These are phyloP conservation scores for Brassica cretica DNA, from an alignment of 345 rosid genomes.

Conservation along the genomic window DNA sequence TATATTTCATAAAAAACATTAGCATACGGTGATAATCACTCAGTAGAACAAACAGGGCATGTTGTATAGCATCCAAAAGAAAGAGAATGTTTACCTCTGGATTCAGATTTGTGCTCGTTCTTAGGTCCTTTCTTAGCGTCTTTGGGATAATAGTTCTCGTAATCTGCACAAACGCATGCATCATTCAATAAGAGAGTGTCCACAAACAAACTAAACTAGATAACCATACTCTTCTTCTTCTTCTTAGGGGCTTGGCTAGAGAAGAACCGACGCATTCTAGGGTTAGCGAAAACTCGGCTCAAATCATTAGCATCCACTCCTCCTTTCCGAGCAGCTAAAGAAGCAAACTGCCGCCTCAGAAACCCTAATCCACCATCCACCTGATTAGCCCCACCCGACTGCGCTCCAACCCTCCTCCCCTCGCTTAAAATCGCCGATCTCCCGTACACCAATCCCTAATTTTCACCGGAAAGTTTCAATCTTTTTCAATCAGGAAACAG, in stretches of 20 bases:
- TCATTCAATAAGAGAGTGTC: background rate
- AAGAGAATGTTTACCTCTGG: conserved; percentile 49
- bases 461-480: background rate
- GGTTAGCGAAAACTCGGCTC: conserved; percentile 60
- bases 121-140: conserved; percentile 47
- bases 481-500: background rate
- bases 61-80: too few relatives aligned
- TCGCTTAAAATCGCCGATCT: conserved; percentile 42
- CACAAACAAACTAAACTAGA: background rate
- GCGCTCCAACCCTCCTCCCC: conserved; percentile 11
- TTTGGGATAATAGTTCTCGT: conserved; percentile 78
- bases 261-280: conserved; percentile 61
- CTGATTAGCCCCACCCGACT: conserved; percentile 32
- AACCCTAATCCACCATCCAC: conserved; percentile 50
- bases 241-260: conserved; percentile 54
- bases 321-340: conserved; percentile 47
- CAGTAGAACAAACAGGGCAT: background rate
- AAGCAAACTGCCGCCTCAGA: conserved; percentile 57
- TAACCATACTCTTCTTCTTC: conserved; percentile 47
- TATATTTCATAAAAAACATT: background rate
- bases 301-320: conserved; percentile 43
- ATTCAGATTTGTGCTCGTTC: conserved; percentile 74
- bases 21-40: background rate
- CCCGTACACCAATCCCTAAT: conserved; percentile 40
- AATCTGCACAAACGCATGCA: conserved; percentile 50